phyloP scores from a whole-genome alignment of 1,284 basidiomycete genomes.

The Rhodotorula sp. region DNA sequence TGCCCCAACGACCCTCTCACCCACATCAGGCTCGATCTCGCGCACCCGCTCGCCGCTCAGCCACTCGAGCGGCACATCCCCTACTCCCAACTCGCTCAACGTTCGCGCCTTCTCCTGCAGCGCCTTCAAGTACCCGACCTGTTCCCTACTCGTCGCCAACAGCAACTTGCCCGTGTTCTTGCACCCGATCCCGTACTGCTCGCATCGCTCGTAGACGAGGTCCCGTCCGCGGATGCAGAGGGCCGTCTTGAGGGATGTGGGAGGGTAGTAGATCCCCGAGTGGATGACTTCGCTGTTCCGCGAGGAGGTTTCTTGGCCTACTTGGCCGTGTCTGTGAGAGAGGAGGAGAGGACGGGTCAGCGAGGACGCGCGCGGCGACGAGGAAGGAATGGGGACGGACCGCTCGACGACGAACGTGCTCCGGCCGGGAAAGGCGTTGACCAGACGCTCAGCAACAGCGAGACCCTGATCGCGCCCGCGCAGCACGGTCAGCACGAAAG shows the following conservation, averaged over 20 bases:
- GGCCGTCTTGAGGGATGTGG: constrained; percentile 76
- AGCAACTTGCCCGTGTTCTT: constrained; percentile 83
- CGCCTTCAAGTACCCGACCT: constrained; percentile 66
- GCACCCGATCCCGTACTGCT: constrained; percentile 63
- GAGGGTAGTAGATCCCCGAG: constrained; percentile 62
- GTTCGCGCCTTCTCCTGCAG: constrained; percentile 60
- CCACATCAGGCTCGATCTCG: constrained; percentile 77
- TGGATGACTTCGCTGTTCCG: constrained; percentile 82
- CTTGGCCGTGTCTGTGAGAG: constrained; percentile 21
- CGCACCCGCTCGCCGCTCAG: constrained; percentile 70
- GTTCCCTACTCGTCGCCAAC: constrained; percentile 63
- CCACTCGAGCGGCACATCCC: constrained; percentile 63
- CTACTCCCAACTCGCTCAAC: background rate
- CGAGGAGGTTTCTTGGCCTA: constrained; percentile 47
- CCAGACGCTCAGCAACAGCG: constrained; percentile 74
- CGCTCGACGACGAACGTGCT: constrained; percentile 85
- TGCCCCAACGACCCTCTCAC: constrained; percentile 65
- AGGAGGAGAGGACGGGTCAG: too few species aligned
- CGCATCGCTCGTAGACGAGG: constrained; percentile 77
- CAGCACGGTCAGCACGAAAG: too few species aligned
- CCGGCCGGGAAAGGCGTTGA: constrained; percentile 64
- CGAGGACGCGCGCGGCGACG: background rate
- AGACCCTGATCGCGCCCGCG: constrained; percentile 59
- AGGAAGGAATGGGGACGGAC: constrained; percentile 51
- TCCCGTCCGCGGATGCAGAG: constrained; percentile 84